These are phyloP conservation scores for Wickerhamiella cacticola DNA, from an alignment of 805 yeast genomes.

Conservation along the genomic window DNA sequence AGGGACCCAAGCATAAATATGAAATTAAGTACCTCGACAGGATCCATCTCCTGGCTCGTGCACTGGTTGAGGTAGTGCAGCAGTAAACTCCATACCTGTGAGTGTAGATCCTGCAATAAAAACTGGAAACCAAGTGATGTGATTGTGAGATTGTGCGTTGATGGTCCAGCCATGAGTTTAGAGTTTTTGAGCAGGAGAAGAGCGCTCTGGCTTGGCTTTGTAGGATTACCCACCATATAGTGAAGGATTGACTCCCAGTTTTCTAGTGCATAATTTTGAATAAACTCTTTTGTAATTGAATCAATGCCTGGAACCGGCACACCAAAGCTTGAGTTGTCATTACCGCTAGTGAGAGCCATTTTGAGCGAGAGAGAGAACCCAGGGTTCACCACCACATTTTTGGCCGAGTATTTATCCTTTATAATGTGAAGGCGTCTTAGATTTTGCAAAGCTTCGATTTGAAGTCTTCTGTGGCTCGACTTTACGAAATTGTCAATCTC, in stretches of 20 bases:
- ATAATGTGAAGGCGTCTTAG: slow-evolving; percentile 66
- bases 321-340: slow-evolving; percentile 61
- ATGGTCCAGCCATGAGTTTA: slow-evolving; percentile 63
- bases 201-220: slow-evolving; percentile 70
- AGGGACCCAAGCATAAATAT: slow-evolving; percentile 87
- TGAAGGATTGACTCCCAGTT: slow-evolving; percentile 95
- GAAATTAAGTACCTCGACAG: slow-evolving; percentile 89
- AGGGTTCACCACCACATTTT: slow-evolving; percentile 47
- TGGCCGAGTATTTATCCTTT: slow-evolving; percentile 39
- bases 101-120: slow-evolving; percentile 77
- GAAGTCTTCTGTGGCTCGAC: slow-evolving; percentile 38
- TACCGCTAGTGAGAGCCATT: slow-evolving; percentile 75
- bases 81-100: slow-evolving; percentile 88
- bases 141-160: slow-evolving; percentile 39
- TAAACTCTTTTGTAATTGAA: slow-evolving; percentile 38
- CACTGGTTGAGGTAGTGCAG: slow-evolving; percentile 80
- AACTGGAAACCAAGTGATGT: slow-evolving; percentile 93
- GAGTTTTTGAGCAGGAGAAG: slow-evolving; percentile 63
- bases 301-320: slow-evolving; percentile 47
- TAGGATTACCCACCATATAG: slow-evolving; percentile 77
- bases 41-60: slow-evolving; percentile 78
- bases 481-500: slow-evolving; percentile 70
- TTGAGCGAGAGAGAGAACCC: slow-evolving; percentile 65
- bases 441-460: slow-evolving; percentile 68
- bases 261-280: slow-evolving; percentile 68